These are phyloP conservation scores for Phytophthora constricta DNA, from an alignment of 352 stramenopile genomes.

Conservation along the genomic window DNA sequence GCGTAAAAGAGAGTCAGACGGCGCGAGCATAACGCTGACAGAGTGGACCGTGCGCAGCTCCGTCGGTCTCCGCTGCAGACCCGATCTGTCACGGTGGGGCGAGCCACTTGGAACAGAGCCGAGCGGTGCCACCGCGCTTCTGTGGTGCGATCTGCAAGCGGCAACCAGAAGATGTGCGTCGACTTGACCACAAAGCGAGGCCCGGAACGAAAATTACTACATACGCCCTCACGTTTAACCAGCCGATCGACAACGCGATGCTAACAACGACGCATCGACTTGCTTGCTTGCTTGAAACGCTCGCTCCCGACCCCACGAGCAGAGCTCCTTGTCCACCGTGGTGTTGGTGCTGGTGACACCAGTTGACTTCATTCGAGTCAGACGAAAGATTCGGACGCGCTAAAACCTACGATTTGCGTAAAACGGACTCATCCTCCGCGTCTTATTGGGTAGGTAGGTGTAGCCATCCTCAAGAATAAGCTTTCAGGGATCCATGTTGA, in stretches of 20 bases:
- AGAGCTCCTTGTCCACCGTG: not conserved
- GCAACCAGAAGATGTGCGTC: conserved; percentile 1
- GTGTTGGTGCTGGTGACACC: too few species aligned
- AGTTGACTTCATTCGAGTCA: conserved; percentile 11
- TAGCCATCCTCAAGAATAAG: conserved; percentile 33
- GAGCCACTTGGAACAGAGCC: not conserved
- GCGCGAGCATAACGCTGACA: conserved; percentile 14
- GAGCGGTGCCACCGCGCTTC: not conserved
- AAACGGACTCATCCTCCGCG: conserved; percentile 15
- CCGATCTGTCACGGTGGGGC: conserved; percentile 27
- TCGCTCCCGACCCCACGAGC: not conserved
- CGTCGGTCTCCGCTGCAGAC: conserved; percentile 23
- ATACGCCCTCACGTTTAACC: not conserved
- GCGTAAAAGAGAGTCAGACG: conserved; percentile 33
- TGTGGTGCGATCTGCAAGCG: conserved; percentile 4
- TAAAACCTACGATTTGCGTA: not conserved
- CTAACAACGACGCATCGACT: too few species aligned
- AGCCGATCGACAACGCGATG: not conserved
- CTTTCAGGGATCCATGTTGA: conserved; percentile 25
- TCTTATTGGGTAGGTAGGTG: conserved; percentile 11
- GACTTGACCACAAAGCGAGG: not conserved
- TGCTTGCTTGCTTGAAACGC: not conserved
- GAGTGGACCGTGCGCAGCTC: conserved; percentile 15
- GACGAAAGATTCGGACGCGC: conserved; percentile 13
- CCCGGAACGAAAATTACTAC: too few species aligned